Evolutionary conservation across 768 basidiomycete species (phyloP), one percentile per base, ranked within the genome.

Genomic region (Pleurotus sapidus): DNA sequence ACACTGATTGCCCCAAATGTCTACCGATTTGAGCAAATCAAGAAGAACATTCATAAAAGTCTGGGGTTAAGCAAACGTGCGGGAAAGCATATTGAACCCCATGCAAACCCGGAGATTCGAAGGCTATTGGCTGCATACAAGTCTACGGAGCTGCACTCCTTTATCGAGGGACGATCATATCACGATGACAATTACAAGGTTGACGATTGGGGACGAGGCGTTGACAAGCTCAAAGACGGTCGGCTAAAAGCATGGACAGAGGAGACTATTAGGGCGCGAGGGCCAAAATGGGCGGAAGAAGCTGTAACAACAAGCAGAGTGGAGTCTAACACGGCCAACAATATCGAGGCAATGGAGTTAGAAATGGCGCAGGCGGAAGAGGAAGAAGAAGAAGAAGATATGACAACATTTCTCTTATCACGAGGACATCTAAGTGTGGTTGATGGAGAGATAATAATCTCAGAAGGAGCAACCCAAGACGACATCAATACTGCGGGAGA

Each of bases 11-110:
- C 70, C 8, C 68, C 66, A 0, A 73, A 75, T 49, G 46, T 73
- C 4, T 67, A 70, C 42, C 63, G 70, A 42, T 64, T 75, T 43
- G 64, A 63, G n/a, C 60, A 63, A 4, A 55, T 75, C n/a, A n/a
- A n/a, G n/a, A 57, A 63, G 7, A 66, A 72, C 6, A 61, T 69
- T 43, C 63, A 64, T 8, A 57, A 63, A 14, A 62, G 58, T 5
- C 48, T 72, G 15, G 65, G 62, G 0, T 60, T 72, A 1, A 49
- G 54, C 2, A 11, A 57, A 23, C 61, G 64, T 5, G 37, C 55
- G 9, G 66, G 65, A 23, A 54, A 50, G 8, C 71, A 72, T 55
- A 60, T 55, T 3, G 63, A 55, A 15, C 69, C 69, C n/a, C 63
- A 61, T 34, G 45, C 53, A 15, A 60, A 60, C 9, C 53, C 63